Percentiles rank a stretch among this genome's conserved stretches.
Evolutionary conservation across 2,329 filamentous ascomycete genomes (phyloP).

Genomic region (Ramichloridium luteum): DNA sequence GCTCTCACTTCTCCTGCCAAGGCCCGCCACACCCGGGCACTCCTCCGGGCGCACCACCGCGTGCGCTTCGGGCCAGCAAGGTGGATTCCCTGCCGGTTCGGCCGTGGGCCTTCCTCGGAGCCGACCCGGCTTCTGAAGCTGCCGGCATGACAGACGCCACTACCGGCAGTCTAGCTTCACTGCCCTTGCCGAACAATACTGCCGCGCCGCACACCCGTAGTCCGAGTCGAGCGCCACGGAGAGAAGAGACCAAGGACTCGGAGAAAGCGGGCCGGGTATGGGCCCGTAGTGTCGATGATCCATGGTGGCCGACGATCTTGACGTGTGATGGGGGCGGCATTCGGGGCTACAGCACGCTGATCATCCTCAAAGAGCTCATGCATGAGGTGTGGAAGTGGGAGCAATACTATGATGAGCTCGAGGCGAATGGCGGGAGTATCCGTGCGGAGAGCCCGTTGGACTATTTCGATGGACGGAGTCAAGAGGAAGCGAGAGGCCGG

Average conservation of each 20-base stretch:
- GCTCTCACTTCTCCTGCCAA: too few species aligned
- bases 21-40: too few species aligned
- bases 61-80: too few species aligned
- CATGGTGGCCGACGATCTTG: constrained; percentile 38
- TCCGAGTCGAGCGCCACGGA: constrained; percentile 17
- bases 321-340: constrained; percentile 40
- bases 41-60: too few species aligned
- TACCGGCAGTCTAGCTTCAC: not conserved
- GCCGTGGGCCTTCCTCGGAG: constrained; percentile 22
- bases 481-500: not conserved
- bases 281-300: constrained; percentile 31
- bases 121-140: constrained; percentile 5
- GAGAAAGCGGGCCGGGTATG: constrained; percentile 32
- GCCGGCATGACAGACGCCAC: not conserved
- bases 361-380: constrained; percentile 39
- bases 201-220: constrained; percentile 10
- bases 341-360: constrained; percentile 38
- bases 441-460: not conserved
- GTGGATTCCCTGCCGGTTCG: constrained; percentile 24
- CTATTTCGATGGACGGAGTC: too few species aligned
- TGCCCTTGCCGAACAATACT: not conserved
- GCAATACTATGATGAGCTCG: constrained; percentile 24
- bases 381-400: constrained; percentile 36
- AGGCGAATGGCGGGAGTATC: not conserved
- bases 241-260: constrained; percentile 26